Conservation (phyloP, 1,284 basidiomycete genomes). For the Xerocomus nothofagi region DNA sequence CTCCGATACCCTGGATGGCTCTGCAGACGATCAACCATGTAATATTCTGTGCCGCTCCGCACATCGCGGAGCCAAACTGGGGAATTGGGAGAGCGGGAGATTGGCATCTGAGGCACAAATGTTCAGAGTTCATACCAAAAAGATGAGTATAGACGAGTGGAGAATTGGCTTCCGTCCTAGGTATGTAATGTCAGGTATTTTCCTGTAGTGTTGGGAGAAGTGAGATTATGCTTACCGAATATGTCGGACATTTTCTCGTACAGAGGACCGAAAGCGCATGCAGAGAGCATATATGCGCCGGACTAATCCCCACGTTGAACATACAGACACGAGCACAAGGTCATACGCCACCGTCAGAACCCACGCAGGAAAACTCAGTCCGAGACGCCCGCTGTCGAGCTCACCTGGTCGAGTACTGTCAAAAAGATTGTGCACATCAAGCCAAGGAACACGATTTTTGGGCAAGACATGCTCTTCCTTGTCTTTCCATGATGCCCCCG, state of each 20-base stretch:
- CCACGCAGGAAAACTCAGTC: accelerated
- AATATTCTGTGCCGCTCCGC: conserved; percentile 80
- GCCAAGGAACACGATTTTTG: conserved; percentile 56
- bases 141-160: conserved; percentile 65
- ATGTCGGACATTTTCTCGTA: conserved; percentile 78
- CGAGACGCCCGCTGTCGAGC: neutral
- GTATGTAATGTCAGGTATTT: neutral
- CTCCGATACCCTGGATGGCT: conserved; percentile 82
- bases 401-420: conserved; percentile 59
- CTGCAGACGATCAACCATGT: conserved; percentile 71
- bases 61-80: conserved; percentile 68
- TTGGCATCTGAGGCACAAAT: neutral
- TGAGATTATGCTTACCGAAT: conserved; percentile 33
- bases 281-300: conserved; percentile 73
- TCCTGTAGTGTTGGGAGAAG: neutral
- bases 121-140: conserved; percentile 51
- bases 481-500: conserved; percentile 55
- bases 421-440: conserved; percentile 57
- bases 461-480: conserved; percentile 56
- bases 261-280: conserved; percentile 66
- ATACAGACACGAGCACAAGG: neutral
- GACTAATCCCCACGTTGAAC: neutral
- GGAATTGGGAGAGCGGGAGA: conserved; percentile 40
- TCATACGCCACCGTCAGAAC: neutral
- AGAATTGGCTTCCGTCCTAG: conserved; percentile 76